These are phyloP conservation scores for Batkoa obscura DNA, from an alignment of 371 early-diverging fungal genomes.

Conservation along the genomic window DNA sequence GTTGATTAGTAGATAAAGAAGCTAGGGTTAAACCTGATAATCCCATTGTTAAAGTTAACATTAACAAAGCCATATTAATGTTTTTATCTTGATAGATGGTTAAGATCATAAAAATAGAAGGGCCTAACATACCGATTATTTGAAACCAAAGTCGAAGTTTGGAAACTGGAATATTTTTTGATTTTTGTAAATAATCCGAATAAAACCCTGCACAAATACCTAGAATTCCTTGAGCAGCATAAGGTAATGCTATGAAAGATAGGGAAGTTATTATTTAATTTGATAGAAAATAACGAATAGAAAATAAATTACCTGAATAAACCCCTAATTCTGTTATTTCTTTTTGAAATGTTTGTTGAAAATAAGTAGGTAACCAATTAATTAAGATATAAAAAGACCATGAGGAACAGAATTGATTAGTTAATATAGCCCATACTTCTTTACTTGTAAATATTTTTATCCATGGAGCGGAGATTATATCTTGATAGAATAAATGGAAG, in stretches of 20 bases:
- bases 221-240: not conserved
- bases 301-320: not conserved
- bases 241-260: not conserved
- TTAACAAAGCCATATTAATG: not conserved
- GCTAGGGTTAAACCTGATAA: not conserved
- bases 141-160: not conserved
- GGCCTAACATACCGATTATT: not conserved
- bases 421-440: not conserved
- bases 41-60: not conserved
- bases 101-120: not conserved
- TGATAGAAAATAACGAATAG: not conserved
- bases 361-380: not conserved
- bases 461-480: not conserved
- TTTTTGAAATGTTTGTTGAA: not conserved
- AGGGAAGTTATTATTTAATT: not conserved
- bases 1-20: not conserved
- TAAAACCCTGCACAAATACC: not conserved
- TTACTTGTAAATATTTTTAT: not conserved
- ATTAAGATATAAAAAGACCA: constrained; percentile 1
- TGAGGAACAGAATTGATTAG: not conserved
- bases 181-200: not conserved
- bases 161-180: not conserved
- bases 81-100: not conserved
- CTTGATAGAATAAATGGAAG: too few relatives aligned
- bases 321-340: not conserved